Evolutionary conservation across 2,329 filamentous ascomycete genomes (phyloP).

Genomic region (Trichoderma citrinoviride): DNA sequence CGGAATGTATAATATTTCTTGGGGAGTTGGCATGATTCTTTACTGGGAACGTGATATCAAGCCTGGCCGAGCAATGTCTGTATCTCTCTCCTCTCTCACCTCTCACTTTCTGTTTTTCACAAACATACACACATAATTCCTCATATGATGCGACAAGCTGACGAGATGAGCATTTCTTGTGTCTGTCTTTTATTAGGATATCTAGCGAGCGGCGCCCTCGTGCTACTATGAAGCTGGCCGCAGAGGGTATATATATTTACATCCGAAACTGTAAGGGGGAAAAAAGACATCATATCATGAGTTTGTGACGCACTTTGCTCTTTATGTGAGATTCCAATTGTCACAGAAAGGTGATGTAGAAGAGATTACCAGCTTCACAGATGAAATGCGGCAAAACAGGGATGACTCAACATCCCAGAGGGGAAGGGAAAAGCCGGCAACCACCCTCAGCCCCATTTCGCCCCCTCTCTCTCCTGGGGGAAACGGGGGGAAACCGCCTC

Average conservation of each 20-base stretch:
- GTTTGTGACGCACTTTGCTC: neutral
- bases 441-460: neutral
- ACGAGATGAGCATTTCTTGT: neutral
- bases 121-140: no score
- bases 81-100: no score
- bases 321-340: neutral
- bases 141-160: neutral
- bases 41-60: neutral
- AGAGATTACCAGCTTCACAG: neutral
- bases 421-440: neutral
- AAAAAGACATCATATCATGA: neutral
- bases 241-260: conserved; percentile 14
- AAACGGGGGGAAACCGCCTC: neutral
- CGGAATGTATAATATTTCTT: neutral
- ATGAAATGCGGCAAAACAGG: neutral
- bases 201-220: conserved; percentile 10
- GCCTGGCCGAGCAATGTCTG: neutral
- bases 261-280: neutral
- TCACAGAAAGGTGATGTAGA: neutral
- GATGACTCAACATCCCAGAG: neutral
- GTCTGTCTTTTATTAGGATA: neutral
- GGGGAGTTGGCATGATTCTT: neutral
- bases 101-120: no score
- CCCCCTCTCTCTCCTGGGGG: neutral
- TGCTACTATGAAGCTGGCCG: conserved; percentile 6